These are phyloP conservation scores for Penicillium flavigenum DNA, from an alignment of 495 filamentous ascomycete species.

Conservation along the genomic window DNA sequence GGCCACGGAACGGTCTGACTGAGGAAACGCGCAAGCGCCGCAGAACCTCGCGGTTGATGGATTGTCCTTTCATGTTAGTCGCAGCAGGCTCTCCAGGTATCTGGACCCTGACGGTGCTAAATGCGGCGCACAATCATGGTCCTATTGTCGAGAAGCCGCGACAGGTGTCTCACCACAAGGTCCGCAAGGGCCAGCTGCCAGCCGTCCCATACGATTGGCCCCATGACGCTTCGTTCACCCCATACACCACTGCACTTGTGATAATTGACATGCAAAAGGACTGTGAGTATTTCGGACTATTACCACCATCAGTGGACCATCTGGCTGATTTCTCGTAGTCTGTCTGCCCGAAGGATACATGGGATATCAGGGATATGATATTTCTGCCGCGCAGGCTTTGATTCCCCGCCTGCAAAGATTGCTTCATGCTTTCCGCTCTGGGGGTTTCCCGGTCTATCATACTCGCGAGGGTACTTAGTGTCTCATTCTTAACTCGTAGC, in stretches of 20 bases:
- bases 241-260: conserved; percentile 61
- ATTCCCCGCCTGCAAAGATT: conserved; percentile 56
- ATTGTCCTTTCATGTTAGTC: conserved; percentile 50
- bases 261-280: conserved; percentile 76
- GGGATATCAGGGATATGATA: conserved; percentile 58
- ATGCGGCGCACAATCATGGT: conserved; percentile 48
- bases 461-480: conserved; percentile 56
- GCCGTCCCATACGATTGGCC: conserved; percentile 63
- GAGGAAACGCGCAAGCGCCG: conserved; percentile 50
- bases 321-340: conserved; percentile 38
- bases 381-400: conserved; percentile 50
- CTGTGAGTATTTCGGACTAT: conserved; percentile 43
- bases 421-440: conserved; percentile 56
- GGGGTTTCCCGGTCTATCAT: conserved; percentile 62
- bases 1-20: conserved; percentile 49
- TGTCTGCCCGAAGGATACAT: conserved; percentile 60
- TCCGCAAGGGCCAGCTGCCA: conserved; percentile 48
- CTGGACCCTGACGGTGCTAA: conserved; percentile 47
- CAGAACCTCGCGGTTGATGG: conserved; percentile 48
- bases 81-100: conserved; percentile 47
- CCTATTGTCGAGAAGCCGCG: conserved; percentile 44
- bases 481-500: background rate
- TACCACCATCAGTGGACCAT: background rate
- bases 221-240: conserved; percentile 56
- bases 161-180: conserved; percentile 43